phyloP scores from a whole-genome alignment of 495 filamentous ascomycete species.

The Aspergillus avenaceus region DNA sequence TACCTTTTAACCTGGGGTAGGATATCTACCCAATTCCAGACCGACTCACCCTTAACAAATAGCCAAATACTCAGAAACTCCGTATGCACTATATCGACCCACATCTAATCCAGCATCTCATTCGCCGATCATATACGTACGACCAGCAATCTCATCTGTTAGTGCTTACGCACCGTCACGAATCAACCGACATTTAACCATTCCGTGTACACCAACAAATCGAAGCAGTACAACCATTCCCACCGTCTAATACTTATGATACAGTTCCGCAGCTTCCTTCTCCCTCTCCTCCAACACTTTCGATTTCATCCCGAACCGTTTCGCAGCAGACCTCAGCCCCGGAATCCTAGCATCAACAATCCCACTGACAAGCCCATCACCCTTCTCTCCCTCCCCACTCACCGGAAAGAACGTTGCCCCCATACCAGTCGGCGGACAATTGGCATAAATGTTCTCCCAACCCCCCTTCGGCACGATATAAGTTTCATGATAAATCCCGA shows the following conservation, averaged over 20 bases:
- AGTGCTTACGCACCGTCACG: too few species aligned
- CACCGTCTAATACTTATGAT: neutral
- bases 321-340: neutral
- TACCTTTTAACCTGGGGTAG: too few species aligned
- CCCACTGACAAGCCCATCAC: neutral
- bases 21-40: too few species aligned
- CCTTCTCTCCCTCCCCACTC: neutral
- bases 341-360: neutral
- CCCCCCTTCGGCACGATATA: conserved; percentile 33
- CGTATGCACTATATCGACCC: too few species aligned
- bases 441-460: conserved; percentile 46
- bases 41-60: too few species aligned
- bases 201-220: too few species aligned
- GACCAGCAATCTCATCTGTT: too few species aligned
- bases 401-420: conserved; percentile 12
- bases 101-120: too few species aligned
- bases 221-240: too few species aligned
- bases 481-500: conserved; percentile 47
- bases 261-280: neutral
- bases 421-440: conserved; percentile 23
- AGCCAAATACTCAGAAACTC: too few species aligned
- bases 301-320: neutral
- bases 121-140: too few species aligned
- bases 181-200: too few species aligned
- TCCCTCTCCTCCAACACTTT: neutral